These are phyloP conservation scores for Ceratocystiopsis minuta DNA, from an alignment of 2,329 filamentous ascomycete species.

Conservation along the genomic window DNA sequence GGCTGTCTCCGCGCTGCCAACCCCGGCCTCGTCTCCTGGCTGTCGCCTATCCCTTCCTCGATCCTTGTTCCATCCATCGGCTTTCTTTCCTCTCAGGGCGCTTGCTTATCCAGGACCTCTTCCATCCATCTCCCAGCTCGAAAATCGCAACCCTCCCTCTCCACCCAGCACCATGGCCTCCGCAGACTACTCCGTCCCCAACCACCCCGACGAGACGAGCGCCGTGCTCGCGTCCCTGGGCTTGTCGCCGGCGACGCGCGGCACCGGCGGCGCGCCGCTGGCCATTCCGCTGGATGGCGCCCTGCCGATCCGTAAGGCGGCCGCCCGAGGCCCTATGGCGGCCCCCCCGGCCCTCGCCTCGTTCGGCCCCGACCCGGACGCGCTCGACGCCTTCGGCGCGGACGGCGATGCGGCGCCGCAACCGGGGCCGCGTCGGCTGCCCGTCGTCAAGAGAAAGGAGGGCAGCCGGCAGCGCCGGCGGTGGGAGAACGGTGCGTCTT, in stretches of 20 bases:
- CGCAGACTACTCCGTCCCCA: constrained; percentile 1
- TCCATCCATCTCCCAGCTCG: not conserved
- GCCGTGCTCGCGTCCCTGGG: constrained; percentile 36
- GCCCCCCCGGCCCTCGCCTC: too few relatives aligned
- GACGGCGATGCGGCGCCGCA: not conserved
- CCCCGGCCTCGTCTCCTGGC: too few relatives aligned
- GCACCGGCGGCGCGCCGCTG: constrained; percentile 44
- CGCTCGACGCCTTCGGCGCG: not conserved
- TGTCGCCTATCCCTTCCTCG: too few relatives aligned
- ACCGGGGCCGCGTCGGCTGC: not conserved
- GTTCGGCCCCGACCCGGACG: too few relatives aligned
- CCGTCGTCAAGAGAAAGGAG: constrained; percentile 63
- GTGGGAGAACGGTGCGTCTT: constrained; percentile 71
- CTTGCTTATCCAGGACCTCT: not conserved
- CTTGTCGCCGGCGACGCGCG: constrained; percentile 36
- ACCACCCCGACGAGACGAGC: constrained; percentile 36
- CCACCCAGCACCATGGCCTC: not conserved
- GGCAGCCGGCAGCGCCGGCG: constrained; percentile 69
- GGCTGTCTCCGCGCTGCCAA: too few relatives aligned
- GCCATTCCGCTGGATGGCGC: constrained; percentile 57
- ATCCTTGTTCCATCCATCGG: too few relatives aligned
- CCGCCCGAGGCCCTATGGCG: too few relatives aligned
- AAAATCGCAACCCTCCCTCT: too few relatives aligned
- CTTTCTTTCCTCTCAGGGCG: too few relatives aligned
- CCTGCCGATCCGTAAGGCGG: not conserved